Base-by-base conservation (phyloP, 2,329 filamentous ascomycete genomes). In the Chaetomiaceae sp. region DNA sequence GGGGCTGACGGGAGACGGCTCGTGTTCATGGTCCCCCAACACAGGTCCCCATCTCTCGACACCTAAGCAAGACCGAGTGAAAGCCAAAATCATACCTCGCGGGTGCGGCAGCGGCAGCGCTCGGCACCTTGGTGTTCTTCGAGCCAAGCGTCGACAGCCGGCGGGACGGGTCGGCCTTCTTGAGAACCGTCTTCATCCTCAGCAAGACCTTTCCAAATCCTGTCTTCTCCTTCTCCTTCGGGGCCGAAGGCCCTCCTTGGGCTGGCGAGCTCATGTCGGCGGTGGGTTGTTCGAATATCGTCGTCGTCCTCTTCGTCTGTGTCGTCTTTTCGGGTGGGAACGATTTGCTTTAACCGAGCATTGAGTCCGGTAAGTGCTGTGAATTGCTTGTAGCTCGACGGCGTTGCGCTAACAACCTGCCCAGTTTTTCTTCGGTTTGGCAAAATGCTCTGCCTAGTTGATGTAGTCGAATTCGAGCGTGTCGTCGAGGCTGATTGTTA, bases 161-260 rank as follows among this genome's bases (percentile, higher is more conserved):
- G 10, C 50, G 57, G 55, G 41, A 60, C 31, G 48, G 58, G 53
- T 74, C 73, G 53, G 70, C 65, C 57, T 68, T 73, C 64, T 68
- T 77, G 50, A 78, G 68, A 27, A 75, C 74, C 3, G 74, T 74
- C 68, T 73, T 79, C 61, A 77, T 68, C 31, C 73, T 68, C 31
- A 71, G 71, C 27, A 79, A 55, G 17, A 79, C 66, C 59, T 69
- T 77, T 48, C 70, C 71, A 23, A 79, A 58, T 12, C 72, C 70
- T 62, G 69, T 76, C 66, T 72, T 76, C 58, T 73, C 70, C 60
- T 66, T 69, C 47, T 72, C 70, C 60, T 66, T 69, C 39, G 64
- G 60, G 52, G 58, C 62, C 46, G 63, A 67, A 34, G 67, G 65
- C 58, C 67, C 68, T 43, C 62, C 63, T 53, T 68, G 72, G 49